phyloP scores from a whole-genome alignment of 2,329 filamentous ascomycete species.

The Ophiosphaerella korrae region DNA sequence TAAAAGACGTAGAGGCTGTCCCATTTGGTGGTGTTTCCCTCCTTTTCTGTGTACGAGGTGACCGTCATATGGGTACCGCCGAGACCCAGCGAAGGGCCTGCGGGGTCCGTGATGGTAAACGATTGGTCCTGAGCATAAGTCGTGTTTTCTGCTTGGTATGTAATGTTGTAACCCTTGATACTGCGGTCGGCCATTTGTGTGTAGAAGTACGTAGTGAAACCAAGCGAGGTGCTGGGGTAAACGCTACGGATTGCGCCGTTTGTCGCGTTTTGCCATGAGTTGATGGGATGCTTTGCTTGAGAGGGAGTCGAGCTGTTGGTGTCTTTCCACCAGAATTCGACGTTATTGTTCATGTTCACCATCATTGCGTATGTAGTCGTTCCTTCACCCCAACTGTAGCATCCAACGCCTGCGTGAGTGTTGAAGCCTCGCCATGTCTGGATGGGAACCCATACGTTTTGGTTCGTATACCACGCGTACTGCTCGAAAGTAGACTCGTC shows the following conservation, averaged over 20 bases:
- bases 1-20: conserved; percentile 43
- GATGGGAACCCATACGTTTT: conserved; percentile 44
- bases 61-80: conserved; percentile 50
- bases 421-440: conserved; percentile 48
- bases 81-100: conserved; percentile 37
- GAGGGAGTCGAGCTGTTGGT: conserved; percentile 41
- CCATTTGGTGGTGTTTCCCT: conserved; percentile 24
- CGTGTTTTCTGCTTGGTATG: conserved; percentile 48
- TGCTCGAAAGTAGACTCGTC: conserved; percentile 49
- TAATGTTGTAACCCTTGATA: conserved; percentile 49
- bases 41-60: conserved; percentile 38
- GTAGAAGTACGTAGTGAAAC: conserved; percentile 52
- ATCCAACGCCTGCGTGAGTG: conserved; percentile 52
- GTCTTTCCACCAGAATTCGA: conserved; percentile 54
- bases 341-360: conserved; percentile 45
- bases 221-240: conserved; percentile 47
- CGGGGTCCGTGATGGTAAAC: conserved; percentile 40
- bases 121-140: conserved; percentile 31
- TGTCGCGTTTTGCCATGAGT: conserved; percentile 43
- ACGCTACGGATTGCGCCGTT: conserved; percentile 41
- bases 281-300: conserved; percentile 46
- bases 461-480: conserved; percentile 49
- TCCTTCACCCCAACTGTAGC: conserved; percentile 50
- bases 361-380: conserved; percentile 52
- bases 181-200: conserved; percentile 44